A percentile compares a stretch with the other conserved stretches of the same genome.
phyloP scores from a whole-genome alignment of 1,284 basidiomycete genomes.

The Apiotrichum sp. region DNA sequence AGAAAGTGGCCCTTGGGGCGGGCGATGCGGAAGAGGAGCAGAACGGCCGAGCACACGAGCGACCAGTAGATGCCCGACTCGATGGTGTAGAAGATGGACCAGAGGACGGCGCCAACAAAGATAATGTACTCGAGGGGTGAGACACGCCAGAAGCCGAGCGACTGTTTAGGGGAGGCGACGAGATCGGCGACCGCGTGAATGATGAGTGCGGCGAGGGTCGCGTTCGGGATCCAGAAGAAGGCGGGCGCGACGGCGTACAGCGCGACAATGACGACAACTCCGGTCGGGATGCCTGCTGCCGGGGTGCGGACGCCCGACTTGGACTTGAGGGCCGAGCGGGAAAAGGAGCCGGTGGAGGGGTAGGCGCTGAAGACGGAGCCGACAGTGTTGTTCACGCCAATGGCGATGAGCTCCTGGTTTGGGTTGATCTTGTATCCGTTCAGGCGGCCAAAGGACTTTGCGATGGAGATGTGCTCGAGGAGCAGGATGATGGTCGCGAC shows the following conservation, averaged over 20 bases:
- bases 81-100: slow-evolving; percentile 80
- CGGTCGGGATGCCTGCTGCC: slow-evolving; percentile 78
- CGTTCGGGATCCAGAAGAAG: slow-evolving; percentile 61
- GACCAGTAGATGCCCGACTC: slow-evolving; percentile 95
- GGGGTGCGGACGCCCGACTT: slow-evolving; percentile 96
- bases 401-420: slow-evolving; percentile 94
- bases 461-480: slow-evolving; percentile 94
- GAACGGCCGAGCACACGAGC: slow-evolving; percentile 67
- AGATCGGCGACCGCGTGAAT: slow-evolving; percentile 93
- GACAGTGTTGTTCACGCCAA: slow-evolving; percentile 69
- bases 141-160: slow-evolving; percentile 90
- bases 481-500: slow-evolving; percentile 91
- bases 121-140: slow-evolving; percentile 91
- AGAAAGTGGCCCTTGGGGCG: slow-evolving; percentile 87
- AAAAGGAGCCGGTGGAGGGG: slow-evolving; percentile 96
- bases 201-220: slow-evolving; percentile 79
- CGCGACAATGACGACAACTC: slow-evolving; percentile 84
- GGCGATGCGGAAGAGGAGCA: slow-evolving; percentile 88
- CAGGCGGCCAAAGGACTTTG: slow-evolving; percentile 89
- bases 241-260: slow-evolving; percentile 86
- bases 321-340: slow-evolving; percentile 88
- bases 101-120: slow-evolving; percentile 73
- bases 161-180: slow-evolving; percentile 76
- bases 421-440: slow-evolving; percentile 98
- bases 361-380: slow-evolving; percentile 85